Base-by-base conservation (phyloP, 2,329 filamentous ascomycete genomes). In the Rugonectria rugulosa region DNA sequence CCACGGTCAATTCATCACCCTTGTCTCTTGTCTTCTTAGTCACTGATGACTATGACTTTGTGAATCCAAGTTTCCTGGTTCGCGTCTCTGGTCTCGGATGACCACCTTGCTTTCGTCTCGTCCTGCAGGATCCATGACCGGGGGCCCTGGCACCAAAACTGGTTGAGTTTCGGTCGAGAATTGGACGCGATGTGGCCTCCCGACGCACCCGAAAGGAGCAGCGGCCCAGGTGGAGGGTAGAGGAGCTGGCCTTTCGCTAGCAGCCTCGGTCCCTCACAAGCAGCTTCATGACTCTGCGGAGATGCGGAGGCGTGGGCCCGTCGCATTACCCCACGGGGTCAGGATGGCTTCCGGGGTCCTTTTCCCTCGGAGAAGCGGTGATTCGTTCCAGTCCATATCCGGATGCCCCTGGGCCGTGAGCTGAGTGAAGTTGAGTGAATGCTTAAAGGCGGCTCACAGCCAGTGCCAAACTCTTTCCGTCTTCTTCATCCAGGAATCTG, bases 151-250 rank as follows among this genome's bases (percentile, higher is more conserved):
- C 17, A 10, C 11, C 15, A 7, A 12, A 23, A 14, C 34, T 15
- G 20, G 24, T n/a, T 36, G 43, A 42, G 43, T 5, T 20, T 20
- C 19, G 21, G 29, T 32, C 38, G 34, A 38, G 36, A 10, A 29
- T 34, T 43, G 44, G 52, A 38, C 52, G 40, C 40, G 11, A 49
- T 49, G 45, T 55, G 52, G 45, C 38, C 52, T 12, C 52, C 52
- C 52, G 45, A 55, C 45, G 52, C 32, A 55, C 10, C 45, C 52
- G 52, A 49, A 27, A 11, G 15, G n/a, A 23, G 21, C 7, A n/a
- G 19, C 43, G 43, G 50, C 26, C 23, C 26, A 49, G 6, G 52
- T 55, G 52, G 52, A 55, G 52, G 52, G 38, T 21, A 14, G 10
- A 19, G 32, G 17, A 21, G 34, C 11, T 27, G 24, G 6, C 24